phyloP scores from a whole-genome alignment of 2,329 filamentous ascomycete species.

The Remersonia thermophila region DNA sequence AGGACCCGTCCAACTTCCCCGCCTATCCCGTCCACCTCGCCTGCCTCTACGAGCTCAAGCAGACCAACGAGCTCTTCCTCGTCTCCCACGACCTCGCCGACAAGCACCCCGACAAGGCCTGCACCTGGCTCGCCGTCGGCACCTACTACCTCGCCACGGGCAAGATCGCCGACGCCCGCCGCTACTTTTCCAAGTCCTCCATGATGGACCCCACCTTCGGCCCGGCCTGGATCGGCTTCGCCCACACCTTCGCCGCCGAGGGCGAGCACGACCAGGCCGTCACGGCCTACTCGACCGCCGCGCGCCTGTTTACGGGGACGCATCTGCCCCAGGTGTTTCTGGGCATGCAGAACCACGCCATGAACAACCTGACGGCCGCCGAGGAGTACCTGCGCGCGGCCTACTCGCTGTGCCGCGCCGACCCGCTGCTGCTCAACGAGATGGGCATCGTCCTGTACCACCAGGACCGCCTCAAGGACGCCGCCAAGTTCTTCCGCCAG shows the following conservation, averaged over 20 bases:
- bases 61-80: constrained; percentile 82
- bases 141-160: constrained; percentile 86
- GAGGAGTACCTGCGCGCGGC: constrained; percentile 91
- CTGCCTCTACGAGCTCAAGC: constrained; percentile 74
- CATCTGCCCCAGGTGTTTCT: constrained; percentile 92
- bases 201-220: constrained; percentile 97
- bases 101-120: constrained; percentile 79
- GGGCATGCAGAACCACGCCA: constrained; percentile 94
- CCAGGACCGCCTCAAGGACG: constrained; percentile 64
- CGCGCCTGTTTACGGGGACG: constrained; percentile 88
- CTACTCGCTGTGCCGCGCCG: constrained; percentile 67
- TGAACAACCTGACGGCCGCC: constrained; percentile 88
- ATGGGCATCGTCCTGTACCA: constrained; percentile 95
- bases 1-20: constrained; percentile 79
- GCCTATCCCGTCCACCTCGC: constrained; percentile 87
- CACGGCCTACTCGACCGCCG: constrained; percentile 91
- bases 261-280: constrained; percentile 98
- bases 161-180: constrained; percentile 82
- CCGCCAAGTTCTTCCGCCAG: constrained; percentile 63
- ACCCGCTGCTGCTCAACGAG: constrained; percentile 87
- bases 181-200: constrained; percentile 94
- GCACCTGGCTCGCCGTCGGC: constrained; percentile 87
- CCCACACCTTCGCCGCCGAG: constrained; percentile 94
- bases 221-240: constrained; percentile 96
- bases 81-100: constrained; percentile 88